These are phyloP conservation scores for Trametes sp. DNA, from an alignment of 1,284 basidiomycete species.

Conservation along the genomic window DNA sequence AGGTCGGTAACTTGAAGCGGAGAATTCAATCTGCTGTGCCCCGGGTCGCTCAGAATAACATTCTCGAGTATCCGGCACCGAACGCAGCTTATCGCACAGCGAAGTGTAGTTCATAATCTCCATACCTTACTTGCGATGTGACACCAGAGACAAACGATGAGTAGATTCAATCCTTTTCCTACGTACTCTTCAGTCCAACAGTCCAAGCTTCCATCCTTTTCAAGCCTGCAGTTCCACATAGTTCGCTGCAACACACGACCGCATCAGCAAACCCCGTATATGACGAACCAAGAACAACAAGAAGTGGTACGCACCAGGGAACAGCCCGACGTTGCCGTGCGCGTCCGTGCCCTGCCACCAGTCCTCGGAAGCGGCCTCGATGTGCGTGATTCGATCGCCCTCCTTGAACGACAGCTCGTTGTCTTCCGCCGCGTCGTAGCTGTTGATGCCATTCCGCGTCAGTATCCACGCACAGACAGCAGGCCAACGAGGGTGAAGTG, in stretches of 20 bases:
- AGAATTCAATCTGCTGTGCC: too few relatives aligned
- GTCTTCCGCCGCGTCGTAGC: slow-evolving; percentile 88
- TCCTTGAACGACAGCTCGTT: slow-evolving; percentile 89
- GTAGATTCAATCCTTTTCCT: too few relatives aligned
- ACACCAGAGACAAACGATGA: too few relatives aligned
- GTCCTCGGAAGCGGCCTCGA: slow-evolving; percentile 79
- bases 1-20: too few relatives aligned
- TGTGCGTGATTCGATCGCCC: slow-evolving; percentile 78
- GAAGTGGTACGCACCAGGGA: slow-evolving; percentile 71
- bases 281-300: neutral
- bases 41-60: too few relatives aligned
- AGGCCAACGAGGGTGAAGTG: slow-evolving; percentile 2
- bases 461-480: neutral
- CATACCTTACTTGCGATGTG: too few relatives aligned
- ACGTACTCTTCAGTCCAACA: too few relatives aligned
- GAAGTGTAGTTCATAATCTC: too few relatives aligned
- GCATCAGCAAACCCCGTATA: neutral
- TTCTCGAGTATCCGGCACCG: too few relatives aligned
- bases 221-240: slow-evolving; percentile 11
- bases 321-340: slow-evolving; percentile 75
- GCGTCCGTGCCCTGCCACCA: slow-evolving; percentile 87
- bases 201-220: neutral
- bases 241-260: neutral
- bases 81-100: too few relatives aligned
- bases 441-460: slow-evolving; percentile 40